A percentile compares a stretch with the other conserved stretches of the same genome.
phyloP scores from a whole-genome alignment of 768 basidiomycete genomes.

The Phylloporus sp. region DNA sequence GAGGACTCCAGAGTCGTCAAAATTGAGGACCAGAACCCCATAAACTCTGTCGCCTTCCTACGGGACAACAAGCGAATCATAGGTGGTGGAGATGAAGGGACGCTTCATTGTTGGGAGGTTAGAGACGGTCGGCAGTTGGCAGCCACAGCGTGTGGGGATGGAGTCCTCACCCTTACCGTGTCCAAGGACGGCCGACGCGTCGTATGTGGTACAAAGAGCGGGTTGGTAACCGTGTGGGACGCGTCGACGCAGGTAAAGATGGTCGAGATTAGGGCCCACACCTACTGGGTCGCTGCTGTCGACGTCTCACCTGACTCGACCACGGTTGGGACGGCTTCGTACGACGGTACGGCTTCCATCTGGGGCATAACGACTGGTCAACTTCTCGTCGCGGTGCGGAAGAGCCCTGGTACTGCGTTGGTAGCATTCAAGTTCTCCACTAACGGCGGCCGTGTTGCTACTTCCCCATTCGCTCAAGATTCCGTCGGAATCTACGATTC shows the following conservation, averaged over 20 bases:
- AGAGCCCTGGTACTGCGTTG: not conserved
- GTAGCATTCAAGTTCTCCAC: constrained; percentile 12
- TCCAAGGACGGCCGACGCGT: constrained; percentile 9
- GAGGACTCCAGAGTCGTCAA: not conserved
- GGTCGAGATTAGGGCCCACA: constrained; percentile 9
- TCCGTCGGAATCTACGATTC: constrained; percentile 11
- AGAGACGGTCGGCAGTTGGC: not conserved
- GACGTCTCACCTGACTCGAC: constrained; percentile 13
- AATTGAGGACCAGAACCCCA: constrained; percentile 6
- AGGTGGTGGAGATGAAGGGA: constrained; percentile 9
- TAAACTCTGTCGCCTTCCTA: constrained; percentile 10
- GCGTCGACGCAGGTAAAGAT: not conserved
- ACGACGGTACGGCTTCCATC: constrained; percentile 6
- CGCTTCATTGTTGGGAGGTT: constrained; percentile 7
- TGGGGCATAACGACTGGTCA: constrained; percentile 13
- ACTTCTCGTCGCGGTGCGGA: constrained; percentile 6
- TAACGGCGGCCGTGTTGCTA: constrained; percentile 3
- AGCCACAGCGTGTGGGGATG: not conserved
- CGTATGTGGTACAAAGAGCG: constrained; percentile 13
- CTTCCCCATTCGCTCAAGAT: constrained; percentile 4
- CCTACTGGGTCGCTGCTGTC: constrained; percentile 12
- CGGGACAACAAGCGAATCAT: not conserved
- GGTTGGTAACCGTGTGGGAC: constrained; percentile 11
- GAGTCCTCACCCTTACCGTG: constrained; percentile 6
- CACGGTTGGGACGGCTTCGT: constrained; percentile 11